Base-by-base conservation (phyloP, 305 asterid genomes). In the Fraxinus xanthoxyloides region DNA sequence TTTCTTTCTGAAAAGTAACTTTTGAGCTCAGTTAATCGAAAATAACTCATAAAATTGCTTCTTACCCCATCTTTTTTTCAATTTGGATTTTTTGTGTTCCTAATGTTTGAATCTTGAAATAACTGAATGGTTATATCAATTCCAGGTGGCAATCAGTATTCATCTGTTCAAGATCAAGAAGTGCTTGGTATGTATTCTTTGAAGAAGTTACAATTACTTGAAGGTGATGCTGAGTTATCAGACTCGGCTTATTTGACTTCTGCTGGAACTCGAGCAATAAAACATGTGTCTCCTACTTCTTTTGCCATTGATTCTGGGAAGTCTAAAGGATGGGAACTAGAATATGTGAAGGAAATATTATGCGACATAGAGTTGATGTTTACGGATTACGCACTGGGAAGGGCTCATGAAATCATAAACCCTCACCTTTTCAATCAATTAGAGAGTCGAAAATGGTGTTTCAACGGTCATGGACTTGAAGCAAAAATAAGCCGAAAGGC, bases 181-280 rank as follows among this genome's bases (percentile, higher is more conserved):
- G 86, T 85, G 72, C 87, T 89, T 17, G 91, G 89, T 79, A 77
- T 84, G 17, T 46, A 81, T 84, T 86, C 88, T 65, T 70, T 83
- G 35, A 87, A 86, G 79, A 81, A 75, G 34, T 83, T 81, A 51
- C 87, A 85, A 79, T 81, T 88, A 80, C 79, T 78, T 13, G 92
- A 92, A 81, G 84, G 83, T 36, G 92, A 90, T 72, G 76, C 87
- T 10, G 98, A 96, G 76, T 82, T 96, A 79, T 90, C 91, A n/a
- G 98, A 96, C 87, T 94, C 97, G 12, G 98, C 97, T 81, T 90
- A 90, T 80, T 90, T 92, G 10, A 76, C 79, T 82, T 81, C 81
- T 34, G 40, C 82, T 31, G 31, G 48, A 81, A 84, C 80, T 43
- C 24, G 79, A 13, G 83, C 82, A 1, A 75, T 83, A 78, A 77